These are phyloP conservation scores for Puccinia novopanici DNA, from an alignment of 1,284 basidiomycete genomes.

Conservation along the genomic window DNA sequence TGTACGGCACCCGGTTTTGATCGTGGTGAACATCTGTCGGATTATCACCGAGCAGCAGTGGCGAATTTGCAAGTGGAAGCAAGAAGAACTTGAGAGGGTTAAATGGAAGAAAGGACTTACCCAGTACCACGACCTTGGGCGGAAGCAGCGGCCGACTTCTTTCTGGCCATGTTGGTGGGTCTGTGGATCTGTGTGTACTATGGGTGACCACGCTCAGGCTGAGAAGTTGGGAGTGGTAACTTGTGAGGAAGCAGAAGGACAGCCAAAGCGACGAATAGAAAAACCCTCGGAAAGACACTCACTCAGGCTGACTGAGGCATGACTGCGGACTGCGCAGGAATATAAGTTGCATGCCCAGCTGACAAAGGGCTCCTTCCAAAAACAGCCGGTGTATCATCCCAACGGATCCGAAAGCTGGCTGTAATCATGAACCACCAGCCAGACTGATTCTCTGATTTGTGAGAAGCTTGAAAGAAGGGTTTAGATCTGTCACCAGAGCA, in stretches of 20 bases:
- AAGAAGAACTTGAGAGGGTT: neutral
- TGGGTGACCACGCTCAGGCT: neutral
- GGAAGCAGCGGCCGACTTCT: slow-evolving; percentile 1
- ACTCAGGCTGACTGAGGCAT: too few species aligned
- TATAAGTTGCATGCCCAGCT: too few species aligned
- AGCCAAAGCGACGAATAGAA: too few species aligned
- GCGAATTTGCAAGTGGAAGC: neutral
- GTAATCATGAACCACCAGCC: too few species aligned
- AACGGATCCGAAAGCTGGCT: too few species aligned
- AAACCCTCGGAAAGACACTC: too few species aligned
- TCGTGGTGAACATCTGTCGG: neutral
- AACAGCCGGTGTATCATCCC: too few species aligned
- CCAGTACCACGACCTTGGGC: neutral
- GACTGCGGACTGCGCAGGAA: neutral
- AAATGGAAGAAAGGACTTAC: neutral
- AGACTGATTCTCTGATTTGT: too few species aligned
- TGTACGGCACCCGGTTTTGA: neutral
- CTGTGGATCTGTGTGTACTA: neutral
- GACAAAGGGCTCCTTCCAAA: too few species aligned
- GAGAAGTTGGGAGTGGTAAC: neutral
- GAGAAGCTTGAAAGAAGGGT: too few species aligned
- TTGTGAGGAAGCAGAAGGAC: too few species aligned
- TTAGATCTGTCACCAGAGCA: too few species aligned
- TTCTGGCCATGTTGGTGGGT: slow-evolving; percentile 7
- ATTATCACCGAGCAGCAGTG: neutral